A percentile compares a stretch with the other conserved stretches of the same genome.
These are phyloP conservation scores for Durotheca rogersii DNA, from an alignment of 495 filamentous ascomycete genomes.

Conservation along the genomic window DNA sequence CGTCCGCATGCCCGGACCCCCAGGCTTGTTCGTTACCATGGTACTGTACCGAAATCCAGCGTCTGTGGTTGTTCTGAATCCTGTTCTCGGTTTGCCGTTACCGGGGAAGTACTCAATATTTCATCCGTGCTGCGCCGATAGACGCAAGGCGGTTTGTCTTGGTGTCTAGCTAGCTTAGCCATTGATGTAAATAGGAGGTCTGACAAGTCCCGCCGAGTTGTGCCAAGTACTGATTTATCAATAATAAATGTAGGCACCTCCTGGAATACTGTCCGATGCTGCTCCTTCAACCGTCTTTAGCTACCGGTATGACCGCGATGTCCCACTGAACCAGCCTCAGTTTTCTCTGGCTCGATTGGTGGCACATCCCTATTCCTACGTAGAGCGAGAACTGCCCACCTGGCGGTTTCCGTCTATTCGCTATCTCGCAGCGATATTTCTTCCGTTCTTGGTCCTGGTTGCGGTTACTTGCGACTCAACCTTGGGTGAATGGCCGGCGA, in stretches of 20 bases:
- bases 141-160: no score
- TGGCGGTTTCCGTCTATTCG: neutral
- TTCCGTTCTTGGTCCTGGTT: neutral
- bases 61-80: neutral
- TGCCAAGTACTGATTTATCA: neutral
- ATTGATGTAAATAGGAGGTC: conserved; percentile 19
- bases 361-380: no score
- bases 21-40: neutral
- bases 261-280: no score
- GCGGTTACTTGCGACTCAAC: neutral
- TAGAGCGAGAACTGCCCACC: no score
- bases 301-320: neutral
- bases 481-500: conserved; percentile 15
- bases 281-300: no score
- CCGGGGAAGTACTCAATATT: neutral
- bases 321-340: neutral
- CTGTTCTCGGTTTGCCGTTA: neutral
- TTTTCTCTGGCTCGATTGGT: neutral
- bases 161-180: neutral
- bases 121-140: no score
- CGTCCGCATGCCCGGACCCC: no score
- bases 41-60: neutral
- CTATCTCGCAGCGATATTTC: neutral
- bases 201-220: conserved; percentile 5
- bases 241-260: neutral